Evolutionary conservation across 331 rosid genomes (phyloP).

Genomic region (Dryas integrifolia): DNA sequence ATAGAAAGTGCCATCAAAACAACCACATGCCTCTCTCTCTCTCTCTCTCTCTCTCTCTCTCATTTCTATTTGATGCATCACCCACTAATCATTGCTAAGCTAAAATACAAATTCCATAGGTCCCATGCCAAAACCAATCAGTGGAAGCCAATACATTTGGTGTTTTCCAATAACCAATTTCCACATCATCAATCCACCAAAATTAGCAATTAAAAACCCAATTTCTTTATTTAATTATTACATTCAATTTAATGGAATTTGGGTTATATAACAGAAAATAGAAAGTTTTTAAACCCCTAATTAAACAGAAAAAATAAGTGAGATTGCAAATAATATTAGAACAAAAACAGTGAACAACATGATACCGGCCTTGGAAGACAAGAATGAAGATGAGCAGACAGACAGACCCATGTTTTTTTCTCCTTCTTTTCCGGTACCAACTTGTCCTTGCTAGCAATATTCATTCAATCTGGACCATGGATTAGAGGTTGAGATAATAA

Average conservation of each 20-base stretch:
- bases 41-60: conserved; percentile 16
- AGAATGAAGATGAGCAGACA: conserved; percentile 20
- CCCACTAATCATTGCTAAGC: conserved; percentile 72
- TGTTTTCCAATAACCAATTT: conserved; percentile 32
- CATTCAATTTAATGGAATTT: too few species aligned
- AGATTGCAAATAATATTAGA: background rate
- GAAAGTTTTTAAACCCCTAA: too few species aligned
- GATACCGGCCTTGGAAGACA: conserved; percentile 26
- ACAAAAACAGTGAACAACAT: background rate
- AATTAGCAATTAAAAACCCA: background rate
- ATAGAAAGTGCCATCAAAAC: conserved; percentile 61
- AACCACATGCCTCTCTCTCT: conserved; percentile 44
- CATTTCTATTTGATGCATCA: conserved; percentile 49
- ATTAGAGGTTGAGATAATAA: background rate
- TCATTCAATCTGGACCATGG: conserved; percentile 1
- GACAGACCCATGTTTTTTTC: conserved; percentile 2
- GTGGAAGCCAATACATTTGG: conserved; percentile 37
- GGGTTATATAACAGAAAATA: too few species aligned
- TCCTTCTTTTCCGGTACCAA: conserved; percentile 4
- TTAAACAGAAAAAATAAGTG: background rate
- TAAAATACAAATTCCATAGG: conserved; percentile 52
- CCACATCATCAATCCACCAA: conserved; percentile 27
- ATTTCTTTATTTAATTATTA: too few species aligned
- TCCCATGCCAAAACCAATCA: conserved; percentile 52
- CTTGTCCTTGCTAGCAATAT: background rate